These are phyloP conservation scores for Jaminaea rosea DNA, from an alignment of 1,284 basidiomycete genomes.

Conservation along the genomic window DNA sequence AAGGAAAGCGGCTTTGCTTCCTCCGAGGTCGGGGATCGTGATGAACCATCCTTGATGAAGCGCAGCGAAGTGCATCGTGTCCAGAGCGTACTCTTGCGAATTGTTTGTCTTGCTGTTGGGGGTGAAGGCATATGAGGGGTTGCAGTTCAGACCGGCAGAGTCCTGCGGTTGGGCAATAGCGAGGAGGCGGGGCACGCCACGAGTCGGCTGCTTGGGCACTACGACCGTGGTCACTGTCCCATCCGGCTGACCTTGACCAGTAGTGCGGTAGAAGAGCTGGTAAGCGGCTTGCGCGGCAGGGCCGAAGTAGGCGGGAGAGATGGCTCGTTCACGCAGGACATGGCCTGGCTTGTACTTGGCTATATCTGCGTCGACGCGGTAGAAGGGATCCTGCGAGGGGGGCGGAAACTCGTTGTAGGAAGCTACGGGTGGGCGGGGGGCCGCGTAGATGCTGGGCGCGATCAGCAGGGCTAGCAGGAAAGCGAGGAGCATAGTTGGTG, in stretches of 20 bases:
- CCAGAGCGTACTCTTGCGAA: neutral
- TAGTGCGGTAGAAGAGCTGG: conserved; percentile 10
- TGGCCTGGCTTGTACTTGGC: conserved; percentile 16
- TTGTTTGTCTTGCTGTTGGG: neutral
- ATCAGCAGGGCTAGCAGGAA: too few relatives aligned
- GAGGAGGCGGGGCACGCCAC: conserved; percentile 1
- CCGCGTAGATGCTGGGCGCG: too few relatives aligned
- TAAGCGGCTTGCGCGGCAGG: too few relatives aligned
- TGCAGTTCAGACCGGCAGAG: conserved; percentile 4
- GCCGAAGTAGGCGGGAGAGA: neutral
- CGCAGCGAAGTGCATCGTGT: conserved; percentile 1
- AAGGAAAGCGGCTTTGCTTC: conserved; percentile 6
- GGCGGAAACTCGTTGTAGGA: too few relatives aligned
- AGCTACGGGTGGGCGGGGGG: too few relatives aligned
- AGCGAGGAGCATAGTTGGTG: too few relatives aligned
- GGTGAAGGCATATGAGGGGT: conserved; percentile 6
- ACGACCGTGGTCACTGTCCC: conserved; percentile 9
- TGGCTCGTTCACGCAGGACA: conserved; percentile 14
- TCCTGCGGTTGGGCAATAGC: conserved; percentile 2
- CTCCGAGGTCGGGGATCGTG: conserved; percentile 9
- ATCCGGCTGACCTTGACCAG: conserved; percentile 1
- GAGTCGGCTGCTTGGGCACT: neutral
- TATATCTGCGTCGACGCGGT: conserved; percentile 12
- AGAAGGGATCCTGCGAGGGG: conserved; percentile 34
- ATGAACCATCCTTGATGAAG: conserved; percentile 8